These are phyloP conservation scores for Penicillium ochrochloron DNA, from an alignment of 495 filamentous ascomycete genomes.

Conservation along the genomic window DNA sequence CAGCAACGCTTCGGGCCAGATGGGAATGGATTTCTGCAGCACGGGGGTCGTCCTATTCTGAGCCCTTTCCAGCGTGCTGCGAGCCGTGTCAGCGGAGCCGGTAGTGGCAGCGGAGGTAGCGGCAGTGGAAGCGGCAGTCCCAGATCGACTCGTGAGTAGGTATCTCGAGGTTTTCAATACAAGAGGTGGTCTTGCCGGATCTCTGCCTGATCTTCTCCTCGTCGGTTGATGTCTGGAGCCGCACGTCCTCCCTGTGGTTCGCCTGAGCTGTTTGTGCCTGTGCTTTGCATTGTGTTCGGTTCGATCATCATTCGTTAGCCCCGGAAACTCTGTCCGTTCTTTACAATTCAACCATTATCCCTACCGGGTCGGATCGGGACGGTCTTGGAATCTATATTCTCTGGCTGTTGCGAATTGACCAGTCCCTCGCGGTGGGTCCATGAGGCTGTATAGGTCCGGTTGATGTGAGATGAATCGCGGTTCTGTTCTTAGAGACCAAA, in stretches of 20 bases:
- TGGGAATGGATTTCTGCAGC: constrained; percentile 35
- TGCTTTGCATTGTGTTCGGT: constrained; percentile 18
- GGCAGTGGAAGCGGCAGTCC: constrained; percentile 53
- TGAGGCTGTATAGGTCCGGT: constrained; percentile 18
- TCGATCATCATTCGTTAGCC: constrained; percentile 11
- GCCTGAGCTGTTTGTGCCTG: constrained; percentile 16
- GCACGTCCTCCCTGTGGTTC: constrained; percentile 14
- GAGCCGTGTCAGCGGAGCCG: constrained; percentile 52
- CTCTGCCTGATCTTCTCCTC: constrained; percentile 1
- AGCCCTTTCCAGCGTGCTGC: constrained; percentile 50
- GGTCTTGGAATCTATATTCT: constrained; percentile 10
- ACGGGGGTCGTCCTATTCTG: constrained; percentile 38
- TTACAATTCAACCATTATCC: constrained; percentile 12
- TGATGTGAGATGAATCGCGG: constrained; percentile 31
- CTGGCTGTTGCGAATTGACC: constrained; percentile 3
- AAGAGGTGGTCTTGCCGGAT: not conserved
- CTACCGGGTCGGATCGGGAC: constrained; percentile 16
- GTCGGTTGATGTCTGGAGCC: constrained; percentile 10
- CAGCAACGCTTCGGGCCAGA: constrained; percentile 43
- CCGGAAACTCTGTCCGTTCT: not conserved
- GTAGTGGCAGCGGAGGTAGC: constrained; percentile 49
- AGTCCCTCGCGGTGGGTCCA: constrained; percentile 24
- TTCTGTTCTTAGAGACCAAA: constrained; percentile 30
- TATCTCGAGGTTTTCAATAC: constrained; percentile 2
- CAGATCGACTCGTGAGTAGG: constrained; percentile 42